Base-by-base conservation (phyloP, 2,329 filamentous ascomycete genomes). In the Kalmusia sp. region DNA sequence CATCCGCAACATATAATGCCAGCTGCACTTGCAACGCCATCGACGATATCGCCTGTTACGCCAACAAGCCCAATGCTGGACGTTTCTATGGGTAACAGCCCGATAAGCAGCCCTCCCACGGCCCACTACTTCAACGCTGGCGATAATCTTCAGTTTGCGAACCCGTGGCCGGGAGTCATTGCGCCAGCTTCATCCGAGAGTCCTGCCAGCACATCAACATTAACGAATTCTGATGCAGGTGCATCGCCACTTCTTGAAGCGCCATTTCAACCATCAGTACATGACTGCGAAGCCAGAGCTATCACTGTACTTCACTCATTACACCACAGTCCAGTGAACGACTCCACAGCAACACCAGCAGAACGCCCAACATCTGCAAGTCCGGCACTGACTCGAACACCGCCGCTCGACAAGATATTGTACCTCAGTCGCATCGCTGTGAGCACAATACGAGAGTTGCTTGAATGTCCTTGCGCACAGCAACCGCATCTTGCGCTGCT, bases 251-350 rank as follows among this genome's bases (percentile, higher is more conserved):
- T 24, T 17, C 35, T 40, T 43, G 47, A 34, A 11, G 31, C 39
- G 12, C 11, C 30, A 8, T 22, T 15, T 12, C 24, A 22, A 30
- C 33, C 40, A 2, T 17, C 21, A 2, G 6, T 40, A 9, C 49
- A 51, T 19, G 49, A 51, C 25, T 51, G 49, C 33, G 40, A 51
- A 33, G 40, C 40, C n/a, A 45, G 46, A 25, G 49, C 38, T 12
- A 5, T 51, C 7, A 8, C 33, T 2, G 33, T 33, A n/a, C 19
- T 51, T 3, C 49, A 45, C 6, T 51, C 49, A 15, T 33, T 51
- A 6, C 49, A 39, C 25, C 24, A 49, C 22, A 24, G 35, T 11
- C 1, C 22, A 4, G 46, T 45, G 33, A 15, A 30, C 6, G 22
- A 44, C 7, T 44, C 40, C 14, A 19, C 3, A 5, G 8, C 3